Percentiles rank a stretch among this genome's conserved stretches.
Conservation (phyloP, 1,284 basidiomycete species). For the Tremellales sp. region DNA sequence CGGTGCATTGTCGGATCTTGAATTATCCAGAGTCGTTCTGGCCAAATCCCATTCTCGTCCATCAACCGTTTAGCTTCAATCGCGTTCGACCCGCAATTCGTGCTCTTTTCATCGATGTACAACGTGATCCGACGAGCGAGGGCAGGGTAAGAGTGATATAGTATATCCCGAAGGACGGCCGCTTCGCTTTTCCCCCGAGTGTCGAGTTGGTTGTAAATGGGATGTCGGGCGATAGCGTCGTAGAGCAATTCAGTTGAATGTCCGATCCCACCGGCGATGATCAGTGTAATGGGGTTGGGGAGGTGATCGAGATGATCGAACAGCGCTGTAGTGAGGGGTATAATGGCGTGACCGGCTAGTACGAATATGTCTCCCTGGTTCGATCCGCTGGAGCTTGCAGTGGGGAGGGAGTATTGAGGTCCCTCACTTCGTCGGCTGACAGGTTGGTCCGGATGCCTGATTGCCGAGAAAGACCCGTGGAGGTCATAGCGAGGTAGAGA, state of each 20-base stretch:
- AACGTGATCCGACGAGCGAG: conserved; percentile 1
- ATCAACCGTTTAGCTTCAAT: conserved; percentile 2
- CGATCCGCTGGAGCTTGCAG: no score
- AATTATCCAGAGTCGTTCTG: conserved; percentile 5
- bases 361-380: no score
- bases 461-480: no score
- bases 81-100: conserved; percentile 13
- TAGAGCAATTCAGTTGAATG: conserved; percentile 10
- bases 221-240: conserved; percentile 7
- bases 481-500: neutral
- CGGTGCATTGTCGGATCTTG: conserved; percentile 16
- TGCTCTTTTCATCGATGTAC: conserved; percentile 10
- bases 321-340: neutral
- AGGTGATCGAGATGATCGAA: conserved; percentile 2
- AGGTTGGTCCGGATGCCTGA: no score
- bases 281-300: neutral
- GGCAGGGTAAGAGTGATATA: conserved; percentile 3
- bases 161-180: conserved; percentile 1
- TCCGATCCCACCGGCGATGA: conserved; percentile 12
- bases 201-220: neutral
- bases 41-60: conserved; percentile 1
- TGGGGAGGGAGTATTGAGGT: no score
- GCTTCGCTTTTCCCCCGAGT: conserved; percentile 6
- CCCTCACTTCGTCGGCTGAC: no score
- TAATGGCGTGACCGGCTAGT: conserved; percentile 5